These are phyloP conservation scores for Musa troglodytarum DNA, from an alignment of 176 grass and related monocot species.

Conservation along the genomic window DNA sequence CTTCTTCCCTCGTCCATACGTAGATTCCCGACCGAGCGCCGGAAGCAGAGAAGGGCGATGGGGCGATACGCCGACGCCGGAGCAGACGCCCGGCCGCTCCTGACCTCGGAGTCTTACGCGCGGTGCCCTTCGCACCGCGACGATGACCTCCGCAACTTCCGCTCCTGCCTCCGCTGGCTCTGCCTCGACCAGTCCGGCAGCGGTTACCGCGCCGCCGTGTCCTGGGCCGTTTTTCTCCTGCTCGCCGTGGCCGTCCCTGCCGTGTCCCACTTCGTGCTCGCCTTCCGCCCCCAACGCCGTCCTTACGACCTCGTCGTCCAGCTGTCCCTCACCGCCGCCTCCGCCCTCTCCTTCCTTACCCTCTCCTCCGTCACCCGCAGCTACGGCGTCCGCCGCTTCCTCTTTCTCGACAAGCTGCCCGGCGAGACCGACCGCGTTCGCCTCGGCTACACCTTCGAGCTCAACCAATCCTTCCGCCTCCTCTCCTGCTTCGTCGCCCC, in stretches of 20 bases:
- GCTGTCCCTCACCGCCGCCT: conserved; percentile 5
- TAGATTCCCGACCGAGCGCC: too few species aligned
- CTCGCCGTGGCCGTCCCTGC: background rate
- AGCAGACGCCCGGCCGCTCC: background rate
- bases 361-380: conserved; percentile 6
- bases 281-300: conserved; percentile 4
- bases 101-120: background rate
- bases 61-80: background rate
- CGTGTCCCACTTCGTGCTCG: conserved; percentile 8
- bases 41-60: background rate
- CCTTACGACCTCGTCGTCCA: conserved; percentile 19
- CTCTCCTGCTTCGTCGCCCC: conserved; percentile 63
- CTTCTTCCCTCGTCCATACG: too few species aligned
- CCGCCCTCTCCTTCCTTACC: conserved; percentile 12
- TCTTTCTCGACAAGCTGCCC: conserved; percentile 17
- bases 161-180: conserved; percentile 10
- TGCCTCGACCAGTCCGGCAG: conserved; percentile 11
- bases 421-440: background rate
- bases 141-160: conserved; percentile 8
- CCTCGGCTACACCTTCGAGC: conserved; percentile 33
- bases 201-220: background rate
- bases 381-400: conserved; percentile 21
- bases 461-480: conserved; percentile 50
- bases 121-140: background rate
- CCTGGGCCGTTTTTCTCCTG: conserved; percentile 2